These are phyloP conservation scores for Nakazawaea laoshanensis DNA, from an alignment of 805 yeast species.

Conservation along the genomic window DNA sequence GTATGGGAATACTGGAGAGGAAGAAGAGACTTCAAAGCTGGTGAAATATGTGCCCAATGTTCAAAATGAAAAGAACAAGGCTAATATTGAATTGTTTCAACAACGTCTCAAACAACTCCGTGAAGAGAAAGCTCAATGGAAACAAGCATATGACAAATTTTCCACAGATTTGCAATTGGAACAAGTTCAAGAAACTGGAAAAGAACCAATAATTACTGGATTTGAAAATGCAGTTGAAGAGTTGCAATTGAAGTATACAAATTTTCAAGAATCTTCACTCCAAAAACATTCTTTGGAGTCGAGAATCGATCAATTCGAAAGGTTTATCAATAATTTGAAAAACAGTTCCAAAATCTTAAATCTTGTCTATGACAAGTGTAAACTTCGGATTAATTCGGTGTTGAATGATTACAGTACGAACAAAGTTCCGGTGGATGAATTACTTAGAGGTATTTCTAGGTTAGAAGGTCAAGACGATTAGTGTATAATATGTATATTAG, in stretches of 20 bases:
- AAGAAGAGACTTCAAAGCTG: constrained; percentile 12
- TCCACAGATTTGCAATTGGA: too few relatives aligned
- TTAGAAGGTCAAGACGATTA: constrained; percentile 1
- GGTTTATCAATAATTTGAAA: constrained; percentile 18
- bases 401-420: constrained; percentile 15
- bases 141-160: constrained; percentile 5
- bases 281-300: constrained; percentile 12
- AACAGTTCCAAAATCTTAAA: constrained; percentile 17
- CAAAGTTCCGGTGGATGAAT: constrained; percentile 7
- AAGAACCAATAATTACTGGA: too few relatives aligned
- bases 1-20: constrained; percentile 34
- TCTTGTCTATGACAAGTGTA: constrained; percentile 14
- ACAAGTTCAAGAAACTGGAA: too few relatives aligned
- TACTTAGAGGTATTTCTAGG: constrained; percentile 26
- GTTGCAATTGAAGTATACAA: too few relatives aligned
- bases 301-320: constrained; percentile 28
- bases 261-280: constrained; percentile 8
- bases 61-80: constrained; percentile 43
- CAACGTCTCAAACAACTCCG: constrained; percentile 33
- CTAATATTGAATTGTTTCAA: constrained; percentile 37
- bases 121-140: constrained; percentile 41
- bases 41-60: constrained; percentile 44
- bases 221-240: too few relatives aligned
- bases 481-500: too few relatives aligned
- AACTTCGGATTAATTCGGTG: constrained; percentile 14